Percentiles rank a stretch among this genome's conserved stretches.
phyloP scores from a whole-genome alignment of 371 early-diverging fungal species.

The Coemansia sp. region DNA sequence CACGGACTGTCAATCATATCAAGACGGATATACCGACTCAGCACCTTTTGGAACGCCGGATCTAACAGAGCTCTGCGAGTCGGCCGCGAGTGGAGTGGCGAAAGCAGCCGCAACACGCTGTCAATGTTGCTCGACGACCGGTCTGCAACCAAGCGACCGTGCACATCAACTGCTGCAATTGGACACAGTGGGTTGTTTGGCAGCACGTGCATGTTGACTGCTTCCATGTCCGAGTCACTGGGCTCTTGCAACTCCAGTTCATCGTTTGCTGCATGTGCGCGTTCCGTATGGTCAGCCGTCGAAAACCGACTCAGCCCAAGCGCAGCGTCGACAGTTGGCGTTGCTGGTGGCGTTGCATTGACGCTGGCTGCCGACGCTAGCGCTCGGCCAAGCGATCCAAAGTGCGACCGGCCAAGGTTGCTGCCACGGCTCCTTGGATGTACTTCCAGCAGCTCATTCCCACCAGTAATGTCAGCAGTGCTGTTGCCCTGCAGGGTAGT shows the following conservation, averaged over 20 bases:
- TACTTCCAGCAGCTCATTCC: not conserved
- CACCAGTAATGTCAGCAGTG: not conserved
- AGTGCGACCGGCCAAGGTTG: not conserved
- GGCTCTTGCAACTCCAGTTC: not conserved
- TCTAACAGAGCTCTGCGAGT: slow-evolving; percentile 30
- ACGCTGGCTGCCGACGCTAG: slow-evolving; percentile 2
- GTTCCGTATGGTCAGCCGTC: slow-evolving; percentile 16
- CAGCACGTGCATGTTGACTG: slow-evolving; percentile 4
- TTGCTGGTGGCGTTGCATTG: slow-evolving; percentile 25
- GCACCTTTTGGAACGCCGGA: slow-evolving; percentile 44
- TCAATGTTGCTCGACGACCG: slow-evolving; percentile 35
- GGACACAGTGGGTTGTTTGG: slow-evolving; percentile 23
- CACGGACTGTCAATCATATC: slow-evolving; percentile 37
- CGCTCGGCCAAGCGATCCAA: slow-evolving; percentile 3
- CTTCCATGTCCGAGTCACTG: not conserved
- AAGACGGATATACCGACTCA: slow-evolving; percentile 32
- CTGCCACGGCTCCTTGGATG: not conserved
- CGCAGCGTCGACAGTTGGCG: slow-evolving; percentile 8
- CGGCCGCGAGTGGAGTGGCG: slow-evolving; percentile 19
- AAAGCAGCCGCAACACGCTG: slow-evolving; percentile 29
- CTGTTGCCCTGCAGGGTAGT: slow-evolving; percentile 21
- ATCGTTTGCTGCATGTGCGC: not conserved
- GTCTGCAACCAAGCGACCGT: slow-evolving; percentile 23
- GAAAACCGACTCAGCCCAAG: slow-evolving; percentile 19
- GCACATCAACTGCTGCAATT: slow-evolving; percentile 25